These are phyloP conservation scores for Citrus trifoliata DNA, from an alignment of 345 rosid genomes.

Conservation along the genomic window DNA sequence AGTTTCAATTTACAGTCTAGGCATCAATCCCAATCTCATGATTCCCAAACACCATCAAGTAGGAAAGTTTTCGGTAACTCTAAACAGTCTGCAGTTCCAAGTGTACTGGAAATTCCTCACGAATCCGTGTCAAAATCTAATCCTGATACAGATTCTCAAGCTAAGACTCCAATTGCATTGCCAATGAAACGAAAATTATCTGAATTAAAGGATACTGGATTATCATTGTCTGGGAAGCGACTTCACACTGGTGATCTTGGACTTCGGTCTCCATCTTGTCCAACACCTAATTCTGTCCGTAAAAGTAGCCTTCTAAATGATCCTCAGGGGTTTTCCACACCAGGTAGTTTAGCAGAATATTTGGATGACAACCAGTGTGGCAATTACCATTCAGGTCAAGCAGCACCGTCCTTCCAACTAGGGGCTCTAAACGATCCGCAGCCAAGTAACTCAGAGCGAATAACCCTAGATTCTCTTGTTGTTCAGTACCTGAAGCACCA, in stretches of 20 bases:
- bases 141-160: conserved; percentile 50
- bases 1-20: conserved; percentile 52
- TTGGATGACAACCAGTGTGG: conserved; percentile 51
- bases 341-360: conserved; percentile 32
- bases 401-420: conserved; percentile 46
- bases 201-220: conserved; percentile 62
- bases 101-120: conserved; percentile 34
- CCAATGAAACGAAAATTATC: conserved; percentile 76
- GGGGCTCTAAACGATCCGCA: conserved; percentile 55
- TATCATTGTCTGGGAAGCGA: conserved; percentile 59
- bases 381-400: conserved; percentile 41
- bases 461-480: conserved; percentile 79
- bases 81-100: conserved; percentile 34
- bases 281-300: conserved; percentile 50
- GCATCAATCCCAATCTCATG: conserved; percentile 43
- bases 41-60: conserved; percentile 39
- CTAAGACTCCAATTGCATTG: conserved; percentile 63
- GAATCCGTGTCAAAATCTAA: conserved; percentile 38
- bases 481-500: conserved; percentile 97
- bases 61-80: conserved; percentile 35
- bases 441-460: conserved; percentile 61
- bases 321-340: conserved; percentile 53
- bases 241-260: conserved; percentile 68
- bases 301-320: conserved; percentile 42
- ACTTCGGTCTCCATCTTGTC: conserved; percentile 54